Conservation (phyloP, 371 early-diverging fungal genomes). For the Mucor mucedo region DNA sequence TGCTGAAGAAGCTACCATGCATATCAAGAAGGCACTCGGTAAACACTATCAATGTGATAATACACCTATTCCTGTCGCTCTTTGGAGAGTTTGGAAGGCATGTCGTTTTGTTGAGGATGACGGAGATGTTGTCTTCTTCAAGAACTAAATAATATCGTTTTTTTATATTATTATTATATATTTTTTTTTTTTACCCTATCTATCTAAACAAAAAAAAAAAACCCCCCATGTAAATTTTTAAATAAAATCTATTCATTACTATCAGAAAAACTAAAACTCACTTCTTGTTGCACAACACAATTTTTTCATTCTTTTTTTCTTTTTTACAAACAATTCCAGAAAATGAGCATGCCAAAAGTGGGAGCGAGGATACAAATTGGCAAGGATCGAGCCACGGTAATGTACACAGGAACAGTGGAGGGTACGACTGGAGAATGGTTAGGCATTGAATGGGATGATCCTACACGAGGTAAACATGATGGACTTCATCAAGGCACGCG, state of each 20-base stretch:
- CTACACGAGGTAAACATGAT: conserved; percentile 81
- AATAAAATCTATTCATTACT: no score
- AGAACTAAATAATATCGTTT: neutral
- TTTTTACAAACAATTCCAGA: no score
- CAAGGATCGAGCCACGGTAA: conserved; percentile 63
- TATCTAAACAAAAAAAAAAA: neutral
- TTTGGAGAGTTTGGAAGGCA: conserved; percentile 65
- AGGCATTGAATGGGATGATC: conserved; percentile 91
- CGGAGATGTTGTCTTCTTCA: conserved; percentile 49
- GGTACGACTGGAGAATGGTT: conserved; percentile 74
- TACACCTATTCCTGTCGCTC: conserved; percentile 64
- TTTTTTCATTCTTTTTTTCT: no score
- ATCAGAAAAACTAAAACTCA: no score
- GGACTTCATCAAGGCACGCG: conserved; percentile 66
- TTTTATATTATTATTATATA: conserved; percentile 1
- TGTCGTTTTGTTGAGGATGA: conserved; percentile 89
- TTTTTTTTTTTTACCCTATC: neutral
- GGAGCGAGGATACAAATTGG: conserved; percentile 51
- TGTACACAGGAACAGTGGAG: conserved; percentile 68
- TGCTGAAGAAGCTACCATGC: conserved; percentile 81
- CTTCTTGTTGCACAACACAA: no score
- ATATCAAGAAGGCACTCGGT: conserved; percentile 76
- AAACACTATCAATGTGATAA: conserved; percentile 74
- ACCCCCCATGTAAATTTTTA: no score
- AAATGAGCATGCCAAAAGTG: no score